These are phyloP conservation scores for Chlamydomonas incerta DNA, from an alignment of 139 green algal species.

Conservation along the genomic window DNA sequence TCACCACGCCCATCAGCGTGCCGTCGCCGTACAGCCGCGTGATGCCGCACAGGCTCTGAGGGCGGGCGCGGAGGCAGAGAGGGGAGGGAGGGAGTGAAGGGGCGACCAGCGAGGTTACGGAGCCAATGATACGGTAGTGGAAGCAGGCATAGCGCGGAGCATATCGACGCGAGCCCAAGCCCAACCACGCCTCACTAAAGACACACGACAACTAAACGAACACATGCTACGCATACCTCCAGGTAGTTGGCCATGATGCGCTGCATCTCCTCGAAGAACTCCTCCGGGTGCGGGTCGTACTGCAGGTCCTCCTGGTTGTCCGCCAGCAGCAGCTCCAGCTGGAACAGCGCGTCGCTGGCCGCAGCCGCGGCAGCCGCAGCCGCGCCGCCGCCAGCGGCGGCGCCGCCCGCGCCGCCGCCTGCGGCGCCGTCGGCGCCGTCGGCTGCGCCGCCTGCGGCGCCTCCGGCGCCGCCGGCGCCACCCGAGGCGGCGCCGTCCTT, in stretches of 20 bases:
- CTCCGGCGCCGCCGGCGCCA: background rate
- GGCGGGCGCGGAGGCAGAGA: too few species aligned
- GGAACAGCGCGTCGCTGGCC: constrained; percentile 59
- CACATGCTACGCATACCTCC: constrained; percentile 43
- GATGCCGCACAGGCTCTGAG: constrained; percentile 56
- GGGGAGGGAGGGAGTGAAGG: too few species aligned
- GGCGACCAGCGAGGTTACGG: too few species aligned
- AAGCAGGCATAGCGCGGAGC: too few species aligned
- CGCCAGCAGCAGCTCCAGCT: constrained; percentile 73
- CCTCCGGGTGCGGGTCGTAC: constrained; percentile 60
- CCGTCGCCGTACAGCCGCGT: constrained; percentile 60
- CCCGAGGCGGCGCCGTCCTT: constrained; percentile 35
- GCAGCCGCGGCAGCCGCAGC: background rate
- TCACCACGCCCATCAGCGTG: constrained; percentile 54
- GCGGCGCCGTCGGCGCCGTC: background rate
- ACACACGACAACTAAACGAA: too few species aligned
- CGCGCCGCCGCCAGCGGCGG: background rate
- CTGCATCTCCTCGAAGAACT: constrained; percentile 60
- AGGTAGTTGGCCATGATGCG: constrained; percentile 57
- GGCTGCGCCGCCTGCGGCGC: background rate
- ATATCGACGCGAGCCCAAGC: too few species aligned
- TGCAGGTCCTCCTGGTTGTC: constrained; percentile 53
- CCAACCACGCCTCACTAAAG: too few species aligned
- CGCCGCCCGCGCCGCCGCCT: background rate
- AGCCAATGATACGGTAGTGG: too few species aligned